phyloP scores from a whole-genome alignment of 2,329 filamentous ascomycete genomes.

The Claviceps quebecensis region DNA sequence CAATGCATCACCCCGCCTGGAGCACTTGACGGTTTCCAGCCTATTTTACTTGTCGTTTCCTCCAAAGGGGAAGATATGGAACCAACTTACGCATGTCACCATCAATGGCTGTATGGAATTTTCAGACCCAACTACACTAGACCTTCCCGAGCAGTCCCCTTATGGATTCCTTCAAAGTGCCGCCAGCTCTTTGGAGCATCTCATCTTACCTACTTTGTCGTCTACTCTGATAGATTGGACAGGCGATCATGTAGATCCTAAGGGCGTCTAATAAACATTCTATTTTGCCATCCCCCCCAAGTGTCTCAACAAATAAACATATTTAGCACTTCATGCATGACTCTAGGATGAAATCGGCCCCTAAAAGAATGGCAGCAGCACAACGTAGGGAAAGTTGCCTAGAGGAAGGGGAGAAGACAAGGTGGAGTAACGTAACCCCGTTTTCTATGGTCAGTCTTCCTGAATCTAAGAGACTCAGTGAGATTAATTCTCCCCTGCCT shows the following conservation, averaged over 20 bases:
- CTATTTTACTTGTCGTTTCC: neutral
- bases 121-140: too few relatives aligned
- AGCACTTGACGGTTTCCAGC: slow-evolving; percentile 13
- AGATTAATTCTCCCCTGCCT: neutral
- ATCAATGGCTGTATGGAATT: slow-evolving; percentile 1
- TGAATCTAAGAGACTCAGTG: neutral
- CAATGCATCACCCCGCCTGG: slow-evolving; percentile 14
- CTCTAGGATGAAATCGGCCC: too few relatives aligned
- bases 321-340: too few relatives aligned
- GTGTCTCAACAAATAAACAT: too few relatives aligned
- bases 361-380: slow-evolving; percentile 5
- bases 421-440: neutral
- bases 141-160: slow-evolving; percentile 2
- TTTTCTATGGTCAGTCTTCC: too few relatives aligned
- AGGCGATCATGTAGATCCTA: too few relatives aligned
- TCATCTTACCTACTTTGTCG: slow-evolving; percentile 6
- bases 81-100: slow-evolving; percentile 5
- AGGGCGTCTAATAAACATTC: too few relatives aligned
- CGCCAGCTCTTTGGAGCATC: slow-evolving; percentile 9
- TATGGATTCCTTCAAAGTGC: slow-evolving; percentile 8
- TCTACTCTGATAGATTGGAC: too few relatives aligned
- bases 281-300: too few relatives aligned
- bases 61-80: slow-evolving; percentile 3
- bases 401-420: too few relatives aligned
- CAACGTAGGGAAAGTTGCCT: too few relatives aligned